Percentiles rank a stretch among this genome's conserved stretches.
Evolutionary conservation across 768 basidiomycete species (phyloP).

Genomic region (Stropharia rugosoannulata): DNA sequence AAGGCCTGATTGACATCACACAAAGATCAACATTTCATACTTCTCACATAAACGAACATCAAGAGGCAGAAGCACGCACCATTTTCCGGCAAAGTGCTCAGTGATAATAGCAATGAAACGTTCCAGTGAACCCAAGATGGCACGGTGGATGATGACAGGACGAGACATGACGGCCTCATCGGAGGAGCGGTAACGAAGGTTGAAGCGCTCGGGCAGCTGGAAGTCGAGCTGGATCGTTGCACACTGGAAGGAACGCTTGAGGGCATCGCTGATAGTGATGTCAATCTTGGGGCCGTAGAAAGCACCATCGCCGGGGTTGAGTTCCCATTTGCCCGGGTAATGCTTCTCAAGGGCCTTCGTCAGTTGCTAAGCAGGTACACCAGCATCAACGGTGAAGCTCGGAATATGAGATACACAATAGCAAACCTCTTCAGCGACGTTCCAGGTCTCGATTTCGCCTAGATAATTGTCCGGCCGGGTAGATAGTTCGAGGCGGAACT

Average conservation of each 20-base stretch:
- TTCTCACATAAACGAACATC: not conserved
- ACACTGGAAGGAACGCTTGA: conserved; percentile 93
- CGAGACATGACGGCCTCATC: conserved; percentile 67
- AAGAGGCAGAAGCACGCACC: conserved; percentile 47
- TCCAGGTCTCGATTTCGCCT: conserved; percentile 88
- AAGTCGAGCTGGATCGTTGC: conserved; percentile 99
- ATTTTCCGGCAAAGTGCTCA: conserved; percentile 97
- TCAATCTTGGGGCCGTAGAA: conserved; percentile 99
- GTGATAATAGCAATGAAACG: conserved; percentile 96
- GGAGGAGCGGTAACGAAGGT: conserved; percentile 84
- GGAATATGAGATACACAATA: not conserved
- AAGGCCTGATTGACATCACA: conserved; percentile 61
- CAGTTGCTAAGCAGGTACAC: conserved; percentile 60
- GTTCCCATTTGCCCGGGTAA: conserved; percentile 86
- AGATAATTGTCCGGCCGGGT: conserved; percentile 95
- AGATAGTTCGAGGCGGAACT: conserved; percentile 91
- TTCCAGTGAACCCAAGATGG: conserved; percentile 91
- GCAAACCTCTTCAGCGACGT: conserved; percentile 78
- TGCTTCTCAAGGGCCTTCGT: conserved; percentile 79
- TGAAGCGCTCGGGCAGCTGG: conserved; percentile 96
- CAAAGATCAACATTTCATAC: not conserved
- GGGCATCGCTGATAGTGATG: conserved; percentile 92
- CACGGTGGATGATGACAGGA: conserved; percentile 98
- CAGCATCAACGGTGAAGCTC: conserved; percentile 4
- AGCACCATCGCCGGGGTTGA: conserved; percentile 96